Percentiles rank a stretch among this genome's conserved stretches.
These are phyloP conservation scores for Kernera saxatilis DNA, from an alignment of 345 rosid genomes.

Conservation along the genomic window DNA sequence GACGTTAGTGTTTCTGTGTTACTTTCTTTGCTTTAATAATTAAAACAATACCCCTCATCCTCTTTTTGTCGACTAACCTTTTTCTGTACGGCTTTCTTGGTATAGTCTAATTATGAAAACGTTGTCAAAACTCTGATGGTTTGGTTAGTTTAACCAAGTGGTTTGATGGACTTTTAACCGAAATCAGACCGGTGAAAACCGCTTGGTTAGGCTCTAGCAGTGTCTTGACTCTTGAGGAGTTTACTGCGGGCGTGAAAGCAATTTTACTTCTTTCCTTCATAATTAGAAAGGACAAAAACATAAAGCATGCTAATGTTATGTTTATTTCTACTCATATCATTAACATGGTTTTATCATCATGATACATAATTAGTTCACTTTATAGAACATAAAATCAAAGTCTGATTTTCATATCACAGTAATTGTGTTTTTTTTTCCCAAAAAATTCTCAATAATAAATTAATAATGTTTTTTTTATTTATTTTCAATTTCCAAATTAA, in stretches of 20 bases:
- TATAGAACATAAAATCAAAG: background rate
- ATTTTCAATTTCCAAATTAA: background rate
- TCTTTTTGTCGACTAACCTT: conserved; percentile 20
- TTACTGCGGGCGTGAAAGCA: background rate
- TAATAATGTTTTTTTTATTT: background rate
- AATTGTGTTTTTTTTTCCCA: background rate
- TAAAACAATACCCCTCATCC: conserved; percentile 1
- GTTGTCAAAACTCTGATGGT: background rate
- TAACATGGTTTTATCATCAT: conserved; percentile 1
- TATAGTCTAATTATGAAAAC: background rate
- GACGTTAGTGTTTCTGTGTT: conserved; percentile 10
- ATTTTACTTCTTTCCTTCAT: background rate
- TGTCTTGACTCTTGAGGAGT: background rate
- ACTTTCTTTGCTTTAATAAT: conserved; percentile 20
- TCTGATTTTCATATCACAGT: background rate
- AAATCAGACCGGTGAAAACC: background rate
- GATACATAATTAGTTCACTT: conserved; percentile 4
- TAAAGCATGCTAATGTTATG: conserved; percentile 15
- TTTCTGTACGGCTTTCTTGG: background rate
- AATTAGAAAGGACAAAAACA: conserved; percentile 1
- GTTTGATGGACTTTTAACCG: background rate
- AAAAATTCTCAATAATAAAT: background rate
- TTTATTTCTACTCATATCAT: background rate
- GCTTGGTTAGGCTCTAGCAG: background rate
- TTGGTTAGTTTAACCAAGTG: background rate